A percentile compares a stretch with the other conserved stretches of the same genome.
phyloP scores from a whole-genome alignment of 2,329 filamentous ascomycete genomes.

The Gaeumannomyces sp. region DNA sequence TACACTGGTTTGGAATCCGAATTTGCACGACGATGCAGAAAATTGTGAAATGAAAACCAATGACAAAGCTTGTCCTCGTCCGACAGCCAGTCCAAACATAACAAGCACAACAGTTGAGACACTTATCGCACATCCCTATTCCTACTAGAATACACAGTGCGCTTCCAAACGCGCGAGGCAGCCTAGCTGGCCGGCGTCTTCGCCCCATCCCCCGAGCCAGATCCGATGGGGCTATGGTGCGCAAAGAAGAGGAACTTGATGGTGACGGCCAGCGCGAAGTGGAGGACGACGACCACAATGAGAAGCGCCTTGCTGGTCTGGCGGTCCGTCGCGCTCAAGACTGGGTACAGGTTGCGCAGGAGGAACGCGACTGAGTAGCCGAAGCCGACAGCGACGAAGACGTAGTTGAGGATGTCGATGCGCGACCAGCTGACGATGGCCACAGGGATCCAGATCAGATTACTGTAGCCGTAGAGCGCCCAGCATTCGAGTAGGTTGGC shows the following conservation, averaged over 20 bases:
- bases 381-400: constrained; percentile 84
- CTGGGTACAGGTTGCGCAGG: constrained; percentile 80
- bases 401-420: constrained; percentile 81
- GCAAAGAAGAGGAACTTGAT: constrained; percentile 98
- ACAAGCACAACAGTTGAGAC: not conserved
- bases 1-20: not conserved
- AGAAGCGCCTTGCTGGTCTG: constrained; percentile 87
- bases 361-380: constrained; percentile 77
- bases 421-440: constrained; percentile 88
- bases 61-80: too few relatives aligned
- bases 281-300: constrained; percentile 74
- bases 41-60: not conserved
- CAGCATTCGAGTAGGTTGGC: constrained; percentile 93
- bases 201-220: not conserved
- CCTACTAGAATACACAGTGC: not conserved
- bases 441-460: constrained; percentile 95
- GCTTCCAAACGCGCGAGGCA: not conserved
- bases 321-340: constrained; percentile 85
- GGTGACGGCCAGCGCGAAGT: constrained; percentile 83
- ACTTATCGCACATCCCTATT: not conserved
- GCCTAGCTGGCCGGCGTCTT: not conserved
- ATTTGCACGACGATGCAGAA: not conserved
- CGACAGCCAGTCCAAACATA: not conserved
- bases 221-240: constrained; percentile 53
- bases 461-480: constrained; percentile 92